A percentile compares a stretch with the other conserved stretches of the same genome.
Evolutionary conservation across 345 rosid species (phyloP).

Genomic region (Brassica rapa): DNA sequence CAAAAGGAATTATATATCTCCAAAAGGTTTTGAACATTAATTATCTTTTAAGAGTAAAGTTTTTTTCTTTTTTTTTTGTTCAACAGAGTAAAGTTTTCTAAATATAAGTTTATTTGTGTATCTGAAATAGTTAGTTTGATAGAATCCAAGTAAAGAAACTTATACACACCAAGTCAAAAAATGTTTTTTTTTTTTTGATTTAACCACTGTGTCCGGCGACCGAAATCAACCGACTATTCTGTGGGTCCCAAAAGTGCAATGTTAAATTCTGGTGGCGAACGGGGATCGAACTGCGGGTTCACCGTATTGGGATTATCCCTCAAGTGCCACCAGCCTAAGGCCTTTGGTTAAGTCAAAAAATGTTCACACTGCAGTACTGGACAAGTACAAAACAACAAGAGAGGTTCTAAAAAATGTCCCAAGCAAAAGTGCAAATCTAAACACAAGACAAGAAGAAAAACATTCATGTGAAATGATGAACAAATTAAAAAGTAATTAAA

Average conservation of each 20-base stretch:
- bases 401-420: not conserved
- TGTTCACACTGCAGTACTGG: not conserved
- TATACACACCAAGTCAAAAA: not conserved
- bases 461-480: not conserved
- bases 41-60: not conserved
- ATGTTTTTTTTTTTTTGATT: too few relatives aligned
- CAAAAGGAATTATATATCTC: not conserved
- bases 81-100: not conserved
- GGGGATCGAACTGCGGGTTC: too few relatives aligned
- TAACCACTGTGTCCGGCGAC: too few relatives aligned
- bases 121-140: not conserved
- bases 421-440: slow-evolving; percentile 15
- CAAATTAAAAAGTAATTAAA: not conserved
- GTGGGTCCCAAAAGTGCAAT: too few relatives aligned
- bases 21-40: not conserved
- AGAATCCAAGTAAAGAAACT: not conserved
- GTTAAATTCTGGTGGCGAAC: too few relatives aligned
- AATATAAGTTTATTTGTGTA: not conserved
- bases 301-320: too few relatives aligned
- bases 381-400: not conserved
- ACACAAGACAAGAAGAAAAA: not conserved
- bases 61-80: not conserved
- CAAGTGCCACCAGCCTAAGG: too few relatives aligned
- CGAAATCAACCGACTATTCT: too few relatives aligned
- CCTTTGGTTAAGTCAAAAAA: too few relatives aligned